Conservation (phyloP, 106 monocot species). For the Agapanthus africanus region DNA sequence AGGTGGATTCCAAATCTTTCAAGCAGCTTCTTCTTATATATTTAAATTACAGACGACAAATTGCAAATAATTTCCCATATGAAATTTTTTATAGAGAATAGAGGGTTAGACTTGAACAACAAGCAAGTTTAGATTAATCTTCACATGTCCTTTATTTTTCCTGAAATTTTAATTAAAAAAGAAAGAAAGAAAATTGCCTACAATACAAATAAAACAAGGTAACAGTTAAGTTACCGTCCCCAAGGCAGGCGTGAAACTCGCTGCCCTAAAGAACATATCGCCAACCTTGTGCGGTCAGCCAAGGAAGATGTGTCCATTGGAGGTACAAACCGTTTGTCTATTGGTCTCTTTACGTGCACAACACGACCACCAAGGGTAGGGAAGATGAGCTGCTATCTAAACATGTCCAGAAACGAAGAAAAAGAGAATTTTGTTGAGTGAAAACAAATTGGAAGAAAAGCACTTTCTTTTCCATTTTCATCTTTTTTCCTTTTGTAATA, state of each 20-base stretch:
- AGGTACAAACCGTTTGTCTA: background rate
- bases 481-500: background rate
- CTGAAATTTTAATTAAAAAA: background rate
- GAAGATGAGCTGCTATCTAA: background rate
- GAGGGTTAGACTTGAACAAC: background rate
- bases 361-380: background rate
- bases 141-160: no score
- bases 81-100: background rate
- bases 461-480: background rate
- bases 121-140: no score
- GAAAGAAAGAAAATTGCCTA: background rate
- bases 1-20: background rate
- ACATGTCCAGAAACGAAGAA: background rate
- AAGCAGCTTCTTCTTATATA: background rate
- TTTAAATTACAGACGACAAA: background rate
- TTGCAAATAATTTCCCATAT: background rate
- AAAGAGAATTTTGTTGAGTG: background rate
- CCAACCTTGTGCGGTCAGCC: background rate
- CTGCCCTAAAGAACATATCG: background rate
- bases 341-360: background rate
- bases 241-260: background rate
- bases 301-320: background rate
- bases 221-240: background rate
- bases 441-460: background rate
- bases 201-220: background rate